Evolutionary conservation across 2,329 filamentous ascomycete species (phyloP).

Genomic region (Colletotrichum sp.): DNA sequence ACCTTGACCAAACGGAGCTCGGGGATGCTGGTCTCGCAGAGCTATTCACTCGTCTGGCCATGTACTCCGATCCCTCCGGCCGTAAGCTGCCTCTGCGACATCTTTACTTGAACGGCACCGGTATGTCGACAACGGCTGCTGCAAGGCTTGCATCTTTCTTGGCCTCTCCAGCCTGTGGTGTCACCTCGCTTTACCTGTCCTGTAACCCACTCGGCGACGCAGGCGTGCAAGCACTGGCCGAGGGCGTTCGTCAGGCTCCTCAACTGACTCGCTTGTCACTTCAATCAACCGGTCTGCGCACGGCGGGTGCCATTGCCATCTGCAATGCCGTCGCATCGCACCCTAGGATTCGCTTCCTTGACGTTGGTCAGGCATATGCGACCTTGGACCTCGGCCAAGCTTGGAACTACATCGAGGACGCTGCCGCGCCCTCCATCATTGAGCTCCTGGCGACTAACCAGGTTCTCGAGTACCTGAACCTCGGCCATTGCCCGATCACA

Average conservation of each 20-base stretch:
- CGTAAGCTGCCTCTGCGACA: constrained; percentile 34
- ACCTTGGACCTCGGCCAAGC: constrained; percentile 48
- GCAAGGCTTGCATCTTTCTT: constrained; percentile 37
- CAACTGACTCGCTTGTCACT: constrained; percentile 41
- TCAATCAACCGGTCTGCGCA: constrained; percentile 47
- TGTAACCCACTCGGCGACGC: constrained; percentile 40
- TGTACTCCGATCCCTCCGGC: constrained; percentile 29
- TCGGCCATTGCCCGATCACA: constrained; percentile 41
- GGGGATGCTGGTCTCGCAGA: constrained; percentile 49
- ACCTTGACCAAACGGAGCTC: constrained; percentile 58
- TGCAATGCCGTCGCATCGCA: constrained; percentile 39
- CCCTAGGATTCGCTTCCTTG: constrained; percentile 39
- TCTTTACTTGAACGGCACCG: constrained; percentile 41
- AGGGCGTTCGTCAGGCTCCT: constrained; percentile 33
- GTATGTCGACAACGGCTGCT: constrained; percentile 34
- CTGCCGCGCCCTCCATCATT: constrained; percentile 34
- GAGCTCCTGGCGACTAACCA: constrained; percentile 35
- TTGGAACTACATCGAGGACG: constrained; percentile 52
- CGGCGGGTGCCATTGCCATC: constrained; percentile 40
- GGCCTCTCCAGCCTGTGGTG: constrained; percentile 32
- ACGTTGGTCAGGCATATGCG: constrained; percentile 51
- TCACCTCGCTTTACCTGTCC: constrained; percentile 42
- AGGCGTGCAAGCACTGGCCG: constrained; percentile 33
- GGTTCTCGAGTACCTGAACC: constrained; percentile 44
- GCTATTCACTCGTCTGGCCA: constrained; percentile 44